Evolutionary conservation across 2,329 filamentous ascomycete species (phyloP).

Genomic region (Alternaria sp.): DNA sequence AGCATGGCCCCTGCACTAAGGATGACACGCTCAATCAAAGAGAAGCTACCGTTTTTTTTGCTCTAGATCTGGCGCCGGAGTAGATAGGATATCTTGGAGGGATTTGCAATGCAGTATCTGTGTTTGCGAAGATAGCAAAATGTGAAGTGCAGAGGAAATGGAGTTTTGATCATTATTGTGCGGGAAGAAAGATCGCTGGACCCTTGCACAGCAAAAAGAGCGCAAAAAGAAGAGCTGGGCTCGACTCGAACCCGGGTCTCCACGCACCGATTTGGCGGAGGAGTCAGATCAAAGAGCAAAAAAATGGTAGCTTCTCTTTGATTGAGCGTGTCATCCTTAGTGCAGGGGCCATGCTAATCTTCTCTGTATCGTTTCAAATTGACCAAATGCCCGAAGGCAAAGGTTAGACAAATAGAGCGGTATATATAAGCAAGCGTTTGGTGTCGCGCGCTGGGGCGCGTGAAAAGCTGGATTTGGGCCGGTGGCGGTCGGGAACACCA

Average conservation of each 20-base stretch:
- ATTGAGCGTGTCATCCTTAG: slow-evolving; percentile 82
- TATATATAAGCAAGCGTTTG: neutral
- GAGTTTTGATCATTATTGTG: neutral
- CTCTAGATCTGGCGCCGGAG: neutral
- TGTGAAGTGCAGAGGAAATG: neutral
- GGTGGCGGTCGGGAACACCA: neutral
- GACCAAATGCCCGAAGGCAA: slow-evolving; percentile 31
- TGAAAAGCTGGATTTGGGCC: neutral
- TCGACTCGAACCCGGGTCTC: neutral
- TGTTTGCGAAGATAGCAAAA: neutral
- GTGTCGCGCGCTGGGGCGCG: accelerated
- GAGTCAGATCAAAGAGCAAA: slow-evolving; percentile 14
- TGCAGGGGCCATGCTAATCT: slow-evolving; percentile 64
- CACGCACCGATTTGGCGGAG: neutral
- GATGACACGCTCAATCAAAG: slow-evolving; percentile 70
- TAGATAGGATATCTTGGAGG: neutral
- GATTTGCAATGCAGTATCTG: neutral
- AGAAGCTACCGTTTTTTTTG: slow-evolving; percentile 47
- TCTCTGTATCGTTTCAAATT: slow-evolving; percentile 47
- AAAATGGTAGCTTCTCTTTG: slow-evolving; percentile 48
- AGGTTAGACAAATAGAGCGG: neutral
- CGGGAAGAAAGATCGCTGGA: neutral
- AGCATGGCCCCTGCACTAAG: slow-evolving; percentile 75
- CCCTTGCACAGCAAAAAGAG: neutral
- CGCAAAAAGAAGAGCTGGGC: neutral